Evolutionary conservation across 495 filamentous ascomycete genomes (phyloP), one percentile per base, ranked within the genome.

Genomic region (Terfezia claveryi): DNA sequence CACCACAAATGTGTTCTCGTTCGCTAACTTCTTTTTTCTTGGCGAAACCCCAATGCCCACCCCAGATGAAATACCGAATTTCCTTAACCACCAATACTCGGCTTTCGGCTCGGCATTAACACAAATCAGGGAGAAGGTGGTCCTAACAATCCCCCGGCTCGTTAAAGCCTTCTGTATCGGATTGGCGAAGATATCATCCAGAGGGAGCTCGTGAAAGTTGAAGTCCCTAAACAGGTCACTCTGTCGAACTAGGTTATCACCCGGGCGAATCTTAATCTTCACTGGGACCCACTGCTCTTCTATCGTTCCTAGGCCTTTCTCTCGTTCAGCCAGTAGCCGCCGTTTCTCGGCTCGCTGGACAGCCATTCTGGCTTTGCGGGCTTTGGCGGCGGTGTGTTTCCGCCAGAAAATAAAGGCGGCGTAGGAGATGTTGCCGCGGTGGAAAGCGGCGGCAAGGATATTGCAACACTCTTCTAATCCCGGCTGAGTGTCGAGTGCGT

Each of bases 51-150:
- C 41, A 46, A 46, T 14, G 1, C 41, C 41, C 4, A 20, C 12
- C 8, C 41, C 8, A 46, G 14, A 14, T 20, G 41, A 46, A 20
- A 46, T 46, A 3, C 17, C 62, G 59, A 55, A 62, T 52, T 38
- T 65, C 62, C 36, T 32, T 54, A 12, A 51, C 59, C 38, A 64
- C 59, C 9, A 23, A 36, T 16, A 59, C 38, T 50, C 49, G 36
- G 51, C 56, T 51, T 10, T 54, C 36, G 36, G 61, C 54, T 38
- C 54, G 38, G 27, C 60, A 56, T 37, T 65, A 59, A 12, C 55
- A 59, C 53, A 57, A 50, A 51, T 64, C 62, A 46, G 41, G 12
- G 41, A 14, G 41, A 46, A 46, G 8, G 2, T 46, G 4, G 41
- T 46, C 14, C 17, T 46, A 14, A 14, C 8, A 20, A 46, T 20